Percentiles rank a stretch among this genome's conserved stretches.
Evolutionary conservation across 2,329 filamentous ascomycete species (phyloP).

Genomic region (Botrytis fragariae): DNA sequence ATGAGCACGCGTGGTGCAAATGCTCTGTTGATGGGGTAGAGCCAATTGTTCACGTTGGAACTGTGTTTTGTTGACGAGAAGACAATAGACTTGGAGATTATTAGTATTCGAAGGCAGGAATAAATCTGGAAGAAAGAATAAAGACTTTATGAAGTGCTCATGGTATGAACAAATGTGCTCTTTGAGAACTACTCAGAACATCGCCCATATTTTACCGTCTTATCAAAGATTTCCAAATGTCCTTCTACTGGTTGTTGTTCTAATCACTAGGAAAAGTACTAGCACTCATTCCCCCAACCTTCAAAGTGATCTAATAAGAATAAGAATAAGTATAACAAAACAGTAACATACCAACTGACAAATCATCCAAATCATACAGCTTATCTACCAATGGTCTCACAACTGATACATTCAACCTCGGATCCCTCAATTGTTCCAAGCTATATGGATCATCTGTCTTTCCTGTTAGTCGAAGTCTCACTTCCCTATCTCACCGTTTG

Average conservation of each 20-base stretch:
- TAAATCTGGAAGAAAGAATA: not conserved
- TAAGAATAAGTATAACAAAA: not conserved
- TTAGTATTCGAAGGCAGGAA: not conserved
- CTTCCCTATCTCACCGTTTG: not conserved
- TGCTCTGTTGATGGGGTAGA: slow-evolving; percentile 74
- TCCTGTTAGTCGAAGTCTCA: not conserved
- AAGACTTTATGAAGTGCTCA: not conserved
- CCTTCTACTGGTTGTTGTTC: not conserved
- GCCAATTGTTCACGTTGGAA: slow-evolving; percentile 76
- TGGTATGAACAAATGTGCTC: not conserved
- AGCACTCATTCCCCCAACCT: not conserved
- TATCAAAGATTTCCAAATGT: not conserved
- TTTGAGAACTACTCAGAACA: not conserved
- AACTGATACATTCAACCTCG: slow-evolving; percentile 71
- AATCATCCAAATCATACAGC: slow-evolving; percentile 74
- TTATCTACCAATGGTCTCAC: slow-evolving; percentile 81
- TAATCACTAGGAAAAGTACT: not conserved
- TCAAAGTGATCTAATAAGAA: not conserved
- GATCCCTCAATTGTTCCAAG: slow-evolving; percentile 73
- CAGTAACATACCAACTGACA: slow-evolving; percentile 62
- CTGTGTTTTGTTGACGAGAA: slow-evolving; percentile 77
- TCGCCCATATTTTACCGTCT: not conserved
- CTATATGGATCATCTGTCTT: slow-evolving; percentile 60
- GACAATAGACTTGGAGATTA: slow-evolving; percentile 63
- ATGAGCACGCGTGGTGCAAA: slow-evolving; percentile 73